Evolutionary conservation across 495 filamentous ascomycete species (phyloP).

Genomic region (Glonium stellatum): DNA sequence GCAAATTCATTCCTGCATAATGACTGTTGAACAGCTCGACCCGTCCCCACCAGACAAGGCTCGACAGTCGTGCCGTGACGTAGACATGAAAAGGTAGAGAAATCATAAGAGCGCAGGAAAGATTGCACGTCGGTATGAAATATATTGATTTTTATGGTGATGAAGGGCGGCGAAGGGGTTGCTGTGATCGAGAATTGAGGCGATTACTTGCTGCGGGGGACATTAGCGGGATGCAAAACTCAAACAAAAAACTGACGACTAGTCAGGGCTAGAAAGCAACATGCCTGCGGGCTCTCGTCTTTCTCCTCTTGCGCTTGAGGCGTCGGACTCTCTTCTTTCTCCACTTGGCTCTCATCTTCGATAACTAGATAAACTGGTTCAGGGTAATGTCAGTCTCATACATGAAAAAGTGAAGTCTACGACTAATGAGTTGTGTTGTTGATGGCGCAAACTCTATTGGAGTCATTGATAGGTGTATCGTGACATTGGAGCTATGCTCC

Average conservation of each 20-base stretch:
- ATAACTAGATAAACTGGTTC: conserved; percentile 27
- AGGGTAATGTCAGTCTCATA: too few relatives aligned
- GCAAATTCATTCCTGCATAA: conserved; percentile 9
- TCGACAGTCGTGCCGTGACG: conserved; percentile 2
- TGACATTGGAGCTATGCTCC: background rate
- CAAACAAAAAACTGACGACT: background rate
- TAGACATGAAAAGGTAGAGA: conserved; percentile 5
- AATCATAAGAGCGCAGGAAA: conserved; percentile 3
- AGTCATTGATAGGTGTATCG: background rate
- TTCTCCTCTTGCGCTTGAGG: conserved; percentile 98
- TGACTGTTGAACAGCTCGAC: conserved; percentile 8
- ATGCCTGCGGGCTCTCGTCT: conserved; percentile 91
- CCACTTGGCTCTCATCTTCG: conserved; percentile 98
- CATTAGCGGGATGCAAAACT: conserved; percentile 10
- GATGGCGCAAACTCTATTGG: too few relatives aligned
- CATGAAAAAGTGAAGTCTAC: background rate
- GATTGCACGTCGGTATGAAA: background rate
- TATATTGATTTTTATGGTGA: conserved; percentile 5
- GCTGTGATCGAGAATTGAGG: conserved; percentile 31
- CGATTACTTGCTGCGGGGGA: conserved; percentile 39
- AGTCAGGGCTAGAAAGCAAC: conserved; percentile 28
- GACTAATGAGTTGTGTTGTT: too few relatives aligned
- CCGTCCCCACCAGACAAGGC: conserved; percentile 4
- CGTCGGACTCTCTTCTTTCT: conserved; percentile 98
- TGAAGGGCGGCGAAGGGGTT: conserved; percentile 10